Conservation (phyloP, 2,329 filamentous ascomycete genomes). For the Xylariaceae sp. region DNA sequence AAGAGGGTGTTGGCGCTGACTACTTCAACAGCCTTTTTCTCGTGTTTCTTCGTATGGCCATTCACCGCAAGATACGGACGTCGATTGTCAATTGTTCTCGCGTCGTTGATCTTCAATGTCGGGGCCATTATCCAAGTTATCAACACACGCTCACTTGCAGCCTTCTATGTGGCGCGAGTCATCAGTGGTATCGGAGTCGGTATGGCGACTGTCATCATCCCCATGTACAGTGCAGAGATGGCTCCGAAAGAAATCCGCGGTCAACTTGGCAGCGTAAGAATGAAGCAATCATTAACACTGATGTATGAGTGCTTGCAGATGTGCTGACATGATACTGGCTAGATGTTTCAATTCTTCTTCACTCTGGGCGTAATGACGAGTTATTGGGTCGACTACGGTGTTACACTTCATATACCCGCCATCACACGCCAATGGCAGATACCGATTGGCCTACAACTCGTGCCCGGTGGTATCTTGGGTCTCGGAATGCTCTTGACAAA, state of each 20-base stretch:
- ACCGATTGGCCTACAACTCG: conserved; percentile 45
- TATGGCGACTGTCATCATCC: conserved; percentile 42
- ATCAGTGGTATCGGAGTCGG: conserved; percentile 35
- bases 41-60: conserved; percentile 43
- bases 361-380: conserved; percentile 41
- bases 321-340: background rate
- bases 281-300: background rate
- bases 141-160: conserved; percentile 36
- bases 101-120: conserved; percentile 43
- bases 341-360: conserved; percentile 45
- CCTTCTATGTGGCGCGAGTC: conserved; percentile 39
- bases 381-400: conserved; percentile 48
- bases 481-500: conserved; percentile 48
- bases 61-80: conserved; percentile 42
- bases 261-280: conserved; percentile 34
- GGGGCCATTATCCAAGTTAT: conserved; percentile 41
- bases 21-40: conserved; percentile 36
- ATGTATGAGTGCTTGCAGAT: background rate
- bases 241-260: conserved; percentile 46
- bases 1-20: background rate
- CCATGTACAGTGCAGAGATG: conserved; percentile 46
- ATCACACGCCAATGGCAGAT: conserved; percentile 49
- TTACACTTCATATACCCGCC: conserved; percentile 36
- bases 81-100: conserved; percentile 38
- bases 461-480: conserved; percentile 45